Base-by-base conservation (phyloP, 495 filamentous ascomycete species). In the Xylaria bambusicola region DNA sequence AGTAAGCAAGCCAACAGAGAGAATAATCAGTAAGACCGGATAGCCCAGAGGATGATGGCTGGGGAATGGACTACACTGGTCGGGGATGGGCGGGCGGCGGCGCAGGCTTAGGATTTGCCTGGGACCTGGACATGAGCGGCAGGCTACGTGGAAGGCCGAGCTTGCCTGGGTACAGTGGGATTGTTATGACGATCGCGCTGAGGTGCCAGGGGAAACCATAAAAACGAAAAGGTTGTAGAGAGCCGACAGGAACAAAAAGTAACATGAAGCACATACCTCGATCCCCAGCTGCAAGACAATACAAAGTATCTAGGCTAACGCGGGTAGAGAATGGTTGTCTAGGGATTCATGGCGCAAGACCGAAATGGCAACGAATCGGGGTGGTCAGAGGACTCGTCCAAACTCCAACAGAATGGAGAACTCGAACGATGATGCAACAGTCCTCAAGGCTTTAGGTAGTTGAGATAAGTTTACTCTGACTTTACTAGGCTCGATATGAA, bases 71-170 rank as follows among this genome's bases (percentile, higher is more conserved):
- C 49, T 52, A 15, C 20, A 27, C 49, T 52, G 35, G 31, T 40
- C 33, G 47, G 36, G 36, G 47, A 31, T 52, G 49, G 49, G 49
- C 33, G 49, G 49, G 49, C 49, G 49, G 49, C 49, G 49, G 35
- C 49, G 12, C 33, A 27, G 23, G 8, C 23, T 29, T 49, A 23
- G 54, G 42, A 13, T 8, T 23, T 56, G 12, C 31, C 12, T 45
- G 20, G 18, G n/a, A 55, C 44, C 42, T 48, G 54, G 52, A 56
- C 17, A 13, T 36, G 31, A 31, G 50, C 13, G 33, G 51, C 35
- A 31, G 47, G 38, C 56, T 59, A 59, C 48, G 56, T 59, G 48
- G 56, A 57, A 52, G 56, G 56, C 33, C 46, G 45, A 58, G 26
- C 42, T 58, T 13, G 18, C 23, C 26, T 27, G 38, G 42, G 46